Conservation (phyloP, 768 basidiomycete species). For the Psilocybe sp. region DNA sequence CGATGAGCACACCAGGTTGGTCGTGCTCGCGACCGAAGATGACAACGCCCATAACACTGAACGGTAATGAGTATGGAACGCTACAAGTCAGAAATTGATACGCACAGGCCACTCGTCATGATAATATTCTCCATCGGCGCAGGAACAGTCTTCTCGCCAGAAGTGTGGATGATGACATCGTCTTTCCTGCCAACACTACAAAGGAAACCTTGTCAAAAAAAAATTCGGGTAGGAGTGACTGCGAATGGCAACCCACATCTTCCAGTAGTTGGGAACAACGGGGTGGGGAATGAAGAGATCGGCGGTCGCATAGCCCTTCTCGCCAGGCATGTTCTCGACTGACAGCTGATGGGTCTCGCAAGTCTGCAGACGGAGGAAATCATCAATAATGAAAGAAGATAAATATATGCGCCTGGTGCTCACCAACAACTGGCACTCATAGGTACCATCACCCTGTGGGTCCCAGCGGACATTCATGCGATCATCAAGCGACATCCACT, state of each 20-base stretch:
- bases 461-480: slow-evolving; percentile 30
- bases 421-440: slow-evolving; percentile 38
- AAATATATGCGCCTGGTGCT: background rate
- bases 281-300: slow-evolving; percentile 46
- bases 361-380: slow-evolving; percentile 16
- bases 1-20: slow-evolving; percentile 28
- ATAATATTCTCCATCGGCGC: slow-evolving; percentile 24
- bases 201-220: background rate
- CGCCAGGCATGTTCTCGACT: slow-evolving; percentile 34
- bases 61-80: background rate
- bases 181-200: slow-evolving; percentile 39
- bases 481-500: slow-evolving; percentile 29
- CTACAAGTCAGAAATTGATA: background rate
- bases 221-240: background rate
- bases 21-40: slow-evolving; percentile 40
- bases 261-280: slow-evolving; percentile 36
- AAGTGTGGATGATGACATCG: slow-evolving; percentile 15
- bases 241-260: slow-evolving; percentile 27
- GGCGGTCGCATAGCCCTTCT: slow-evolving; percentile 38
- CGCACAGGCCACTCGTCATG: slow-evolving; percentile 18
- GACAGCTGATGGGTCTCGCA: slow-evolving; percentile 27
- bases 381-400: background rate
- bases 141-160: slow-evolving; percentile 14
- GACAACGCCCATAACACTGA: slow-evolving; percentile 23
- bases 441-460: slow-evolving; percentile 33